Conservation (phyloP, 495 filamentous ascomycete genomes). For the Hyaloscypha variabilis region DNA sequence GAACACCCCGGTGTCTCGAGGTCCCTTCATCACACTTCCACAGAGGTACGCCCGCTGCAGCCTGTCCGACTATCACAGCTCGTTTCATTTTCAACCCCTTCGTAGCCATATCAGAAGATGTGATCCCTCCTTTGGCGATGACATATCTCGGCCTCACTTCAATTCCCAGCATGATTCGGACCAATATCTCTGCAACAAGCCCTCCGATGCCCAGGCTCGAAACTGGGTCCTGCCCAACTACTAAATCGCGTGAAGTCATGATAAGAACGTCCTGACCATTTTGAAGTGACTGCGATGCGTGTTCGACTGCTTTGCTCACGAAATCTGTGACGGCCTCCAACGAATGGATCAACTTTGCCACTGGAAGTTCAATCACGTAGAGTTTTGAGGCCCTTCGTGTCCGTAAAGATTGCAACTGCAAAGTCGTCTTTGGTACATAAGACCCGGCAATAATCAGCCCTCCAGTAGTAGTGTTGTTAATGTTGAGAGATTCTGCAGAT, state of each 20-base stretch:
- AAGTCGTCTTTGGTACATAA: slow-evolving; percentile 58
- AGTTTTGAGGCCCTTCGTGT: slow-evolving; percentile 41
- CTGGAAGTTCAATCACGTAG: slow-evolving; percentile 50
- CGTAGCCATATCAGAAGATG: slow-evolving; percentile 55
- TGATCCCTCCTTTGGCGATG: slow-evolving; percentile 60
- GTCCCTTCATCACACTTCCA: slow-evolving; percentile 56
- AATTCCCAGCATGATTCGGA: slow-evolving; percentile 43
- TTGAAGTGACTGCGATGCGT: slow-evolving; percentile 33
- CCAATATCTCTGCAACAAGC: slow-evolving; percentile 11
- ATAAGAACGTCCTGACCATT: slow-evolving; percentile 48
- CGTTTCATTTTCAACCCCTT: slow-evolving; percentile 54
- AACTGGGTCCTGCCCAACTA: slow-evolving; percentile 48
- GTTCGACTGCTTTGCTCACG: neutral
- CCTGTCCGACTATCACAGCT: slow-evolving; percentile 54
- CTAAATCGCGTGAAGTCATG: slow-evolving; percentile 55
- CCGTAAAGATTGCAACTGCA: slow-evolving; percentile 46
- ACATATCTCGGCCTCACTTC: slow-evolving; percentile 51
- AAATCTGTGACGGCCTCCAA: neutral
- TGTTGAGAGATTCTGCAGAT: slow-evolving; percentile 41
- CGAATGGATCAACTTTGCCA: slow-evolving; percentile 44
- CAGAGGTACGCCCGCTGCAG: slow-evolving; percentile 55
- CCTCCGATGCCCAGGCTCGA: no score
- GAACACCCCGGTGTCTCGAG: slow-evolving; percentile 47
- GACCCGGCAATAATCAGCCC: slow-evolving; percentile 55
- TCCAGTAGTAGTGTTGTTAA: slow-evolving; percentile 38